Conservation (phyloP, 164 flowering plant species). For the Liriodendron chinense region DNA sequence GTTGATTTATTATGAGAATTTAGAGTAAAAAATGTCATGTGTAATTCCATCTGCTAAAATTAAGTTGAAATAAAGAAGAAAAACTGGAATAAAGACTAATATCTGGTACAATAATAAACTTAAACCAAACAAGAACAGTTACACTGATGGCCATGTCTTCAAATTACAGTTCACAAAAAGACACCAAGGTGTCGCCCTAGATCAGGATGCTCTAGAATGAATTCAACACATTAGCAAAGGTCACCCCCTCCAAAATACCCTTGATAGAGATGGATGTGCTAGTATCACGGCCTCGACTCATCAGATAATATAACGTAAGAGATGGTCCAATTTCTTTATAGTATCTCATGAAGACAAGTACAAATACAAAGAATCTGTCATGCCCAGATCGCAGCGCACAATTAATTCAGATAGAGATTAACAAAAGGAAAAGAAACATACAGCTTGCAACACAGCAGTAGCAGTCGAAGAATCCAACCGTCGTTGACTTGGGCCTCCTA, state of each 20-base stretch:
- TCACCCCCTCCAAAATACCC: neutral
- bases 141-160: no score
- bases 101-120: neutral
- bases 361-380: neutral
- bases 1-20: neutral
- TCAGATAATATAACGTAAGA: neutral
- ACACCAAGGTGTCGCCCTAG: no score
- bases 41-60: neutral
- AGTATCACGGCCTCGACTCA: neutral
- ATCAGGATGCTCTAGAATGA: no score
- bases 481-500: slow-evolving; percentile 96
- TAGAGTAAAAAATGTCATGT: neutral
- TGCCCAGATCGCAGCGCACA: neutral
- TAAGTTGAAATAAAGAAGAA: neutral
- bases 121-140: no score
- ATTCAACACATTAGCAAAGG: neutral
- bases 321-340: neutral
- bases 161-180: no score
- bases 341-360: neutral
- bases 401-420: neutral
- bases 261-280: neutral
- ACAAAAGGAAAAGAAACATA: slow-evolving; percentile 24
- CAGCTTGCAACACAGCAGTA: slow-evolving; percentile 72
- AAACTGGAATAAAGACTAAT: neutral
- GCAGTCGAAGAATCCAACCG: slow-evolving; percentile 58